A percentile compares a stretch with the other conserved stretches of the same genome.
phyloP scores from a whole-genome alignment of 1,139 yeast genomes.

The Taiozyma sp. region DNA sequence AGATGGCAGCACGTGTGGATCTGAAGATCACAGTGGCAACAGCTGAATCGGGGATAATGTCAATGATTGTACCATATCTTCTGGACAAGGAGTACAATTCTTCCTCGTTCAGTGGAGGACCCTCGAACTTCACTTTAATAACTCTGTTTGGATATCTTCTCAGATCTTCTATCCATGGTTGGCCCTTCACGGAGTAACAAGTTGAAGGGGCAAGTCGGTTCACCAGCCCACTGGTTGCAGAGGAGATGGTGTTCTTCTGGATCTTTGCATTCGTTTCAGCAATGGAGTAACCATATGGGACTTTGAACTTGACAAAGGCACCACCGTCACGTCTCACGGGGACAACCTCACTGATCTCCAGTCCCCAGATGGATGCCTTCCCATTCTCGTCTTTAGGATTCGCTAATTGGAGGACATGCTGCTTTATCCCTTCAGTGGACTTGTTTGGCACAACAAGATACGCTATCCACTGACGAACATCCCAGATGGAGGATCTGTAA shows the following conservation, averaged over 20 bases:
- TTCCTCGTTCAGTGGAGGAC: constrained; percentile 74
- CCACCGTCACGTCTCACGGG: constrained; percentile 87
- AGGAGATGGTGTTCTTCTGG: constrained; percentile 41
- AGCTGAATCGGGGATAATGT: constrained; percentile 57
- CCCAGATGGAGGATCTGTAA: constrained; percentile 35
- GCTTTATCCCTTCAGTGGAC: constrained; percentile 30
- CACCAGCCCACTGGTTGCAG: constrained; percentile 27
- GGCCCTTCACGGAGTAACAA: constrained; percentile 77
- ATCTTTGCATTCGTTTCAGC: constrained; percentile 49
- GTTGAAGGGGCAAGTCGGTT: constrained; percentile 37
- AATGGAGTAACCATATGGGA: constrained; percentile 46
- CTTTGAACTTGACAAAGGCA: constrained; percentile 74
- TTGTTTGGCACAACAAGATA: constrained; percentile 29
- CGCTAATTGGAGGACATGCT: constrained; percentile 32
- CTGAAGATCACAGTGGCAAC: constrained; percentile 47
- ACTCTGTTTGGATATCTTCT: constrained; percentile 65
- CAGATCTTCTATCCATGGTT: constrained; percentile 95
- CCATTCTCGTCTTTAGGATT: constrained; percentile 33
- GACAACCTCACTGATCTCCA: constrained; percentile 46
- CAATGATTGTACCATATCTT: constrained; percentile 80
- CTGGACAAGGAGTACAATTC: constrained; percentile 77
- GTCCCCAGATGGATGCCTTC: constrained; percentile 32
- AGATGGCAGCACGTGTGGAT: constrained; percentile 61
- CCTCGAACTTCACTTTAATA: constrained; percentile 68
- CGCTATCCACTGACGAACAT: constrained; percentile 34